Evolutionary conservation across 331 rosid species (phyloP).

Genomic region (Quercus phellos): DNA sequence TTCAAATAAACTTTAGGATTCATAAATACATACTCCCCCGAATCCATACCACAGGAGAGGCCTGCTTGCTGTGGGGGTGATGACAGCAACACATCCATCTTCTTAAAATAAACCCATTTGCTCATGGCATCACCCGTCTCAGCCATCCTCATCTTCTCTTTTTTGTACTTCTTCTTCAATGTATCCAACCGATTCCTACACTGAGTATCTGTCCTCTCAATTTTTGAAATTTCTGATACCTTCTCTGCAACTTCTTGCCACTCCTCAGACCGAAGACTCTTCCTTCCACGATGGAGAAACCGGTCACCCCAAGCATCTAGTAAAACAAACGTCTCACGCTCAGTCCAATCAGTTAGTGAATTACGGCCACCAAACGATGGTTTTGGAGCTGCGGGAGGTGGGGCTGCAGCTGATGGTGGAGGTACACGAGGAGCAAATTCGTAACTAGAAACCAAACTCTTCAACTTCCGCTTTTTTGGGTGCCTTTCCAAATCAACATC

Average conservation of each 20-base stretch:
- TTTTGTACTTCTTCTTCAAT: constrained; percentile 75
- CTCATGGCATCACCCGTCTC: constrained; percentile 27
- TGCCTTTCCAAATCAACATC: constrained; percentile 46
- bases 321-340: constrained; percentile 61
- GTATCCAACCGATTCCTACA: constrained; percentile 78
- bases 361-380: constrained; percentile 59
- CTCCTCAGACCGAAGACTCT: constrained; percentile 77
- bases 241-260: constrained; percentile 80
- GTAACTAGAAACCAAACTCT: constrained; percentile 62
- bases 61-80: constrained; percentile 53
- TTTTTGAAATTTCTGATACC: constrained; percentile 60
- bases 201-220: constrained; percentile 68
- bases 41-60: constrained; percentile 65
- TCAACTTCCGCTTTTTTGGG: constrained; percentile 60
- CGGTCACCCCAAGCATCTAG: constrained; percentile 79
- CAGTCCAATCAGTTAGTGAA: constrained; percentile 69
- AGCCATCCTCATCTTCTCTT: constrained; percentile 52
- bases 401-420: constrained; percentile 23
- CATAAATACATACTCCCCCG: constrained; percentile 50
- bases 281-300: constrained; percentile 71
- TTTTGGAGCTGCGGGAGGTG: constrained; percentile 38
- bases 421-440: constrained; percentile 68
- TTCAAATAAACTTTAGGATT: constrained; percentile 50
- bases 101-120: constrained; percentile 66
- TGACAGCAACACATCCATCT: constrained; percentile 58